Evolutionary conservation across 1,284 basidiomycete genomes (phyloP).

Genomic region (Phellopilus nigrolimitatus): DNA sequence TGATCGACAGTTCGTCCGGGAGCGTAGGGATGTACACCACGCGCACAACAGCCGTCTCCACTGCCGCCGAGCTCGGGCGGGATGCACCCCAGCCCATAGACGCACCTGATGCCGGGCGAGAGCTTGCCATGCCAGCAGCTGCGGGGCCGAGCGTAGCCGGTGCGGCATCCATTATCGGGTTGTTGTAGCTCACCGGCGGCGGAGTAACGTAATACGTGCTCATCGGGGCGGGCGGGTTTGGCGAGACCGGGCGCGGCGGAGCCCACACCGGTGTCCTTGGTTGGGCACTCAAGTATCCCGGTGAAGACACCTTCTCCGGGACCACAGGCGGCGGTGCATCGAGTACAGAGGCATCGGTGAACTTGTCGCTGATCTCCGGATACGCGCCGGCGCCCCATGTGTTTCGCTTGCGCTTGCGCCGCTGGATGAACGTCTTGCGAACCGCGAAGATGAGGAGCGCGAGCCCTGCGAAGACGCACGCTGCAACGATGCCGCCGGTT

Average conservation of each 20-base stretch:
- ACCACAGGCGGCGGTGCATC: slow-evolving; percentile 8
- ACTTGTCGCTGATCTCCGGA: slow-evolving; percentile 24
- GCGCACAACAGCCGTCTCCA: slow-evolving; percentile 40
- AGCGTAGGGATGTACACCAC: slow-evolving; percentile 60
- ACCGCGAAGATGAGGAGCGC: slow-evolving; percentile 43
- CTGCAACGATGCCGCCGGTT: slow-evolving; percentile 48
- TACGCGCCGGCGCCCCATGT: slow-evolving; percentile 34
- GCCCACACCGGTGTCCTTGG: slow-evolving; percentile 19
- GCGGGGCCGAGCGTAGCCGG: slow-evolving; percentile 8
- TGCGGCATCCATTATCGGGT: slow-evolving; percentile 18
- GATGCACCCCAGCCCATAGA: neutral
- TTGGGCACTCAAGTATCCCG: slow-evolving; percentile 6
- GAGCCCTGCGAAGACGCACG: slow-evolving; percentile 38
- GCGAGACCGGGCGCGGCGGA: slow-evolving; percentile 28
- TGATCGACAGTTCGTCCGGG: slow-evolving; percentile 62
- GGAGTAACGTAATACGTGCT: slow-evolving; percentile 19
- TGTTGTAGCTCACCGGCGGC: slow-evolving; percentile 27
- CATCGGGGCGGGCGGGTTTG: slow-evolving; percentile 20
- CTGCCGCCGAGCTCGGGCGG: slow-evolving; percentile 19
- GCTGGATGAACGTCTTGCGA: slow-evolving; percentile 44
- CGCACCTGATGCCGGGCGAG: neutral
- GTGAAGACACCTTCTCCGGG: slow-evolving; percentile 7
- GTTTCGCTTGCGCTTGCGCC: slow-evolving; percentile 33
- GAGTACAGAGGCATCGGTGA: neutral
- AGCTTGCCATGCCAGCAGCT: slow-evolving; percentile 2